phyloP scores from a whole-genome alignment of 164 flowering plant species.

The Malania oleifera region DNA sequence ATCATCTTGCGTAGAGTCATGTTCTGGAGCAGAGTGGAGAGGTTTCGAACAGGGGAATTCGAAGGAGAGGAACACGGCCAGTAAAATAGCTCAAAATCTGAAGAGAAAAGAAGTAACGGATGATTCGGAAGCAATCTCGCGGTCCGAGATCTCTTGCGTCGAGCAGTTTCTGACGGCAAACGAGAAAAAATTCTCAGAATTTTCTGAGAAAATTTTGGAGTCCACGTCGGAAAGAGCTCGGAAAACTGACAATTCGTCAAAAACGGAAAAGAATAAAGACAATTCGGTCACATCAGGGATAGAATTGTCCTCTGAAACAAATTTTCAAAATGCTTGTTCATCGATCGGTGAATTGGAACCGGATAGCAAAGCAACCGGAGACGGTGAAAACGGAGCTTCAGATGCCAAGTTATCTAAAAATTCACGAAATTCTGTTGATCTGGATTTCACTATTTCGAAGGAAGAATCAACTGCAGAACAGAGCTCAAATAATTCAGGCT shows the following conservation, averaged over 20 bases:
- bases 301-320: constrained; percentile 19
- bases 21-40: constrained; percentile 17
- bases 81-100: constrained; percentile 2
- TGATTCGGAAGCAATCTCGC: constrained; percentile 19
- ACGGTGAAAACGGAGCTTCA: constrained; percentile 14
- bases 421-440: constrained; percentile 11
- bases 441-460: constrained; percentile 11
- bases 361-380: neutral
- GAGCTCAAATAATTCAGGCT: constrained; percentile 11
- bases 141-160: constrained; percentile 30
- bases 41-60: constrained; percentile 11
- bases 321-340: constrained; percentile 1
- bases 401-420: constrained; percentile 14
- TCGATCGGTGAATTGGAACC: neutral
- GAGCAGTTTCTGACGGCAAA: constrained; percentile 6
- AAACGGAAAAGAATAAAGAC: constrained; percentile 14
- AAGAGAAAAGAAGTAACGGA: constrained; percentile 15
- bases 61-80: constrained; percentile 10
- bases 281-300: constrained; percentile 19
- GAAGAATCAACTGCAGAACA: constrained; percentile 22
- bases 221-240: neutral
- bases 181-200: constrained; percentile 4
- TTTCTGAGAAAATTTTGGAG: neutral
- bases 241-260: constrained; percentile 14
- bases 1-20: constrained; percentile 38